A percentile compares a stretch with the other conserved stretches of the same genome.
Conservation (phyloP, 768 basidiomycete species). For the Tephrocybe rancida region DNA sequence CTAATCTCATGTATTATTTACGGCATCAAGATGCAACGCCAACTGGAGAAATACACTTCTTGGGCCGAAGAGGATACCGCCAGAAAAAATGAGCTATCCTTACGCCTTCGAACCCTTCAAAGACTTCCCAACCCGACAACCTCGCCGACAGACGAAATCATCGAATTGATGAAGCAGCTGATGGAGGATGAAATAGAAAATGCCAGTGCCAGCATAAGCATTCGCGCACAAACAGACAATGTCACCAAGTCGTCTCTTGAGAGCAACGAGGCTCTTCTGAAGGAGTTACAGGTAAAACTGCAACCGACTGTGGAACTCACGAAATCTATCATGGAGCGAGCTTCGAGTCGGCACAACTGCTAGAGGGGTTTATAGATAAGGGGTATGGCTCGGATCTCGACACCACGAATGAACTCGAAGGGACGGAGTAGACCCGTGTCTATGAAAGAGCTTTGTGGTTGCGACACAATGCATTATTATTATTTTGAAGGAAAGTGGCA, state of each 20-base stretch:
- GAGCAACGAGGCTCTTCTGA: no score
- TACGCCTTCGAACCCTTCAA: background rate
- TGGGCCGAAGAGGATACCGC: constrained; percentile 3
- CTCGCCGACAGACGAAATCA: background rate
- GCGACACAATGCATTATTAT: no score
- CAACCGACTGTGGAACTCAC: background rate
- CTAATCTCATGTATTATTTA: background rate
- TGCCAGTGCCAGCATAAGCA: no score
- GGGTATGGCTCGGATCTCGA: no score
- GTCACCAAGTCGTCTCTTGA: no score
- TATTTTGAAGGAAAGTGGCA: no score
- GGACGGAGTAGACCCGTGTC: no score
- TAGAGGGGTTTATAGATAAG: no score
- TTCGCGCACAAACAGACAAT: no score
- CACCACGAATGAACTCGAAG: no score
- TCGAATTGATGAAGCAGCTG: background rate
- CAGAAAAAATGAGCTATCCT: background rate
- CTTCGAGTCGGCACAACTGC: no score
- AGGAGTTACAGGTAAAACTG: background rate
- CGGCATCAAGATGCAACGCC: constrained; percentile 2
- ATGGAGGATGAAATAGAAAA: background rate
- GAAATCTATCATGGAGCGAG: background rate
- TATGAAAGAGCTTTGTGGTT: no score
- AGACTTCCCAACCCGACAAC: constrained; percentile 4
- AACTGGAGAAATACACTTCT: background rate